These are phyloP conservation scores for Kwoniella europaea DNA, from an alignment of 768 basidiomycete species.

Conservation along the genomic window DNA sequence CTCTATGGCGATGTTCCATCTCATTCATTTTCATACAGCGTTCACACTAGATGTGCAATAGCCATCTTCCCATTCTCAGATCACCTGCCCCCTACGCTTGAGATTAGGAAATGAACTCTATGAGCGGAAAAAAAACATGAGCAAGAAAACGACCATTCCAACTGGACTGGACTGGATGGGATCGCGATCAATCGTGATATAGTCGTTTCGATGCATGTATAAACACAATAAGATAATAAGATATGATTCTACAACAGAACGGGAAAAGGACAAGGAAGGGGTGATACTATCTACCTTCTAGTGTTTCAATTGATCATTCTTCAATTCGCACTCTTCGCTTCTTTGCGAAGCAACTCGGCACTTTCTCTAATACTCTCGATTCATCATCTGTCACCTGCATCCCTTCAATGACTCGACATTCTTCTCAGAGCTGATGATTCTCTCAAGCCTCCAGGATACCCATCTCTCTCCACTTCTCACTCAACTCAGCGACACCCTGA, in stretches of 20 bases:
- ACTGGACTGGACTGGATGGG: too few relatives aligned
- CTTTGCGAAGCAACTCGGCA: too few relatives aligned
- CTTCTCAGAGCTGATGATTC: background rate
- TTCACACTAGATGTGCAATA: too few relatives aligned
- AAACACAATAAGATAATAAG: conserved; percentile 1
- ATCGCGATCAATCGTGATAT: conserved; percentile 1
- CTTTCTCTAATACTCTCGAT: background rate
- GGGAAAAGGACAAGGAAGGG: too few relatives aligned
- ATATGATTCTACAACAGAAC: conserved; percentile 8
- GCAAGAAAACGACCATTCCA: too few relatives aligned
- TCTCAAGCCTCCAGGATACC: conserved; percentile 71
- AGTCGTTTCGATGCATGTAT: conserved; percentile 11
- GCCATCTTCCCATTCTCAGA: too few relatives aligned
- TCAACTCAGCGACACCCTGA: conserved; percentile 73
- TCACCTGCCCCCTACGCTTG: too few relatives aligned
- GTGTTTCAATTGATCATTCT: background rate
- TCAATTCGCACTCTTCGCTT: background rate
- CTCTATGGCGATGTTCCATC: too few relatives aligned
- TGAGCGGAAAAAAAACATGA: too few relatives aligned
- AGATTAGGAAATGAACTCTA: too few relatives aligned
- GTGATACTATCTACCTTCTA: background rate
- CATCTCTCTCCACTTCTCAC: conserved; percentile 89
- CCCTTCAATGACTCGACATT: background rate
- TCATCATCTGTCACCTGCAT: background rate
- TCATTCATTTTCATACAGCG: too few relatives aligned